Conservation (phyloP, 805 yeast genomes). For the Torulaspora microellipsoides region DNA sequence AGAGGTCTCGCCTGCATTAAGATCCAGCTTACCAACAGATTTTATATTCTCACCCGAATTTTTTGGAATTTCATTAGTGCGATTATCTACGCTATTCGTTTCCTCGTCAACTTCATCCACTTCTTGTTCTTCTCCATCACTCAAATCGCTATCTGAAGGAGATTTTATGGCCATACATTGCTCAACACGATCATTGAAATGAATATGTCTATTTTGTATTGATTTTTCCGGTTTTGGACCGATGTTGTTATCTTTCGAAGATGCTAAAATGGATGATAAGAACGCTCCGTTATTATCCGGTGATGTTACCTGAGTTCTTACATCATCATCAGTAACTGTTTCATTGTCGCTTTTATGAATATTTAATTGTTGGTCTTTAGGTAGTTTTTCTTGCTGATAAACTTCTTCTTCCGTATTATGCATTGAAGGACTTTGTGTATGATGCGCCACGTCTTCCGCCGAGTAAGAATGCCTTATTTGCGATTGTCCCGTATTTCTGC, state of each 20-base stretch:
- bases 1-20: conserved; percentile 12
- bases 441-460: background rate
- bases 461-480: background rate
- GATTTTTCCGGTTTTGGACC: conserved; percentile 6
- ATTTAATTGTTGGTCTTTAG: background rate
- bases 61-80: no score
- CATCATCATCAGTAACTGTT: no score
- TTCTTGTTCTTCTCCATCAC: conserved; percentile 5
- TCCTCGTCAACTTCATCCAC: conserved; percentile 28
- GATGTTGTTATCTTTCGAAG: conserved; percentile 5
- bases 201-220: conserved; percentile 56
- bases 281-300: background rate
- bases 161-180: conserved; percentile 77
- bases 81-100: background rate
- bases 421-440: no score
- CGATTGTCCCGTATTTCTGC: background rate
- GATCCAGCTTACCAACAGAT: background rate
- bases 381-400: no score
- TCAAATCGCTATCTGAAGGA: conserved; percentile 20
- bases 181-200: conserved; percentile 89
- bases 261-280: conserved; percentile 4
- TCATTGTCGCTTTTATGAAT: background rate
- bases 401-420: no score
- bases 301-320: no score
- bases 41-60: conserved; percentile 12